Evolutionary conservation across 495 filamentous ascomycete genomes (phyloP).

Genomic region (Aspergillus taichungensis): DNA sequence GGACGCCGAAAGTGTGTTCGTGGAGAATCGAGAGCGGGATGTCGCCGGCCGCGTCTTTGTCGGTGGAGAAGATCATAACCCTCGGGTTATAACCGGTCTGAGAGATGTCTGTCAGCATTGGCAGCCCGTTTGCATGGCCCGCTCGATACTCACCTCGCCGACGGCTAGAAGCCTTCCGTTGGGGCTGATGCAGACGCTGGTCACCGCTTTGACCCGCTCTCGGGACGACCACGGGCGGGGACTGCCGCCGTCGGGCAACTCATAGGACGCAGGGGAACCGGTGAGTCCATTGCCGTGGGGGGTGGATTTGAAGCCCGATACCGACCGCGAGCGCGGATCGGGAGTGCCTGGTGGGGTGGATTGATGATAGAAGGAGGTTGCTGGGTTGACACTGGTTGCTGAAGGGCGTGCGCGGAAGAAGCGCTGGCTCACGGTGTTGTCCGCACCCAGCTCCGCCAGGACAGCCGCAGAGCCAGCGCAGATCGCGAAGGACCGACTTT

Average conservation of each 20-base stretch:
- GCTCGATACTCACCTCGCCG: slow-evolving; percentile 56
- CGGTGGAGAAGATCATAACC: slow-evolving; percentile 79
- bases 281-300: slow-evolving; percentile 19
- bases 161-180: slow-evolving; percentile 86
- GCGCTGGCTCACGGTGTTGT: slow-evolving; percentile 64
- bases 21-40: slow-evolving; percentile 74
- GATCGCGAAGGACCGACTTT: slow-evolving; percentile 67
- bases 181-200: slow-evolving; percentile 83
- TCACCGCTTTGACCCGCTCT: slow-evolving; percentile 90
- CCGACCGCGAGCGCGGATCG: slow-evolving; percentile 27
- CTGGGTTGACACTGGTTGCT: slow-evolving; percentile 54
- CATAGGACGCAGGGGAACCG: slow-evolving; percentile 28
- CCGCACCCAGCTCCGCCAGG: slow-evolving; percentile 69
- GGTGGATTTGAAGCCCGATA: slow-evolving; percentile 24
- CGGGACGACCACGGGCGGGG: slow-evolving; percentile 73
- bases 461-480: slow-evolving; percentile 92
- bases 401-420: slow-evolving; percentile 86
- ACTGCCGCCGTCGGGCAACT: slow-evolving; percentile 51
- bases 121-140: background rate
- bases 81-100: slow-evolving; percentile 86
- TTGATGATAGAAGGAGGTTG: slow-evolving; percentile 47
- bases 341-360: slow-evolving; percentile 49
- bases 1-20: slow-evolving; percentile 87
- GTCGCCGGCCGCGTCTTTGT: slow-evolving; percentile 65
- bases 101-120: slow-evolving; percentile 4